Evolutionary conservation across 192 early-diverging fungal species (phyloP), one percentile per base, ranked within the genome.

Genomic region (Diversispora eburnea): DNA sequence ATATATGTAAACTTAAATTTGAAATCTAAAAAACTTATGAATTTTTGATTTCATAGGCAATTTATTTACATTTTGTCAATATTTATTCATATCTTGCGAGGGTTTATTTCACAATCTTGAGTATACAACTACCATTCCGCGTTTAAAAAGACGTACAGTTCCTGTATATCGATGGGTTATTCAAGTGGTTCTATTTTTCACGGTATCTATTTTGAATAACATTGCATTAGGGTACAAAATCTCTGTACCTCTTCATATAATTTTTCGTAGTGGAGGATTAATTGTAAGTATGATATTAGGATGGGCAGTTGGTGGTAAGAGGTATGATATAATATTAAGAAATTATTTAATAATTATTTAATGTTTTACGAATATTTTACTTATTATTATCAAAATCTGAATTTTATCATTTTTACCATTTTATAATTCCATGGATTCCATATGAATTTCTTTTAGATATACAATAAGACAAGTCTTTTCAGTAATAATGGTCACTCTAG

Each of bases 231-330:
- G 89, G 5, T 94, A 86, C 77, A 81, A 84, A 42, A 92, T 97
- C 46, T 87, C 93, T 20, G 90, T 97, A 47, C 95, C 95, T 13
- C 61, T 97, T 65, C 93, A 97, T 77, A 97, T 97, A 61, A 91
- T 97, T 45, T 97, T 97, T 76, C 82, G 95, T 25, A 92, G 90
- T 7, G 91, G 90, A 41, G 88, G 91, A 9, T 78, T 97, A 25
- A 87, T 97, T 64, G 88, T 93, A 43, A 92, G 89, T 75, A 94
- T 97, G 95, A 70, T 84, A 5, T 81, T 93, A 66, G 92, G 91
- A 2, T 86, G 85, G 76, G 25, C 88, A 22, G 71, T 88, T 57
- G 82, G 89, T 80, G 79, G 79, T 64, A 92, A 89, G 74, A 83
- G 87, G 78, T 88, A 87, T 42, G 45, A 59, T n/a, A 46, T 48